Conservation (phyloP, 441 rosid genomes). For the Cnidoscolus chayamansa region DNA sequence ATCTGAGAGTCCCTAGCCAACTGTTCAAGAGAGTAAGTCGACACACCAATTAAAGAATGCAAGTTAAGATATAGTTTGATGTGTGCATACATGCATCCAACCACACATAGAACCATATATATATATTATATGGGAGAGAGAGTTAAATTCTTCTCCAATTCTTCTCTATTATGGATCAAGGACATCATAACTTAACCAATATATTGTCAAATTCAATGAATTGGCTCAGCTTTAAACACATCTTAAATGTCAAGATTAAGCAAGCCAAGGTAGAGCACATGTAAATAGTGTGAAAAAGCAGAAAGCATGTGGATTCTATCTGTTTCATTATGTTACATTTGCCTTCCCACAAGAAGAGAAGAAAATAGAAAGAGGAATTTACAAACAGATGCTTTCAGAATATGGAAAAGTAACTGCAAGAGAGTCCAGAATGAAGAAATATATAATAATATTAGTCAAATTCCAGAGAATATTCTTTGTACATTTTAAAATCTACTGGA, state of each 20-base stretch:
- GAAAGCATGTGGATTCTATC: background rate
- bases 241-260: slow-evolving; percentile 5
- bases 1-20: background rate
- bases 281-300: background rate
- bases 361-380: background rate
- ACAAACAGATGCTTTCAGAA: background rate
- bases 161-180: background rate
- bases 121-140: background rate
- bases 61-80: background rate
- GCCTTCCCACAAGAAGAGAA: background rate
- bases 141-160: background rate
- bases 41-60: background rate
- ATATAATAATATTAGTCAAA: background rate
- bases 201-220: background rate
- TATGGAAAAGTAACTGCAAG: background rate
- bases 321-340: background rate
- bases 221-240: background rate
- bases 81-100: background rate
- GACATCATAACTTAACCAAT: slow-evolving; percentile 1
- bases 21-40: background rate
- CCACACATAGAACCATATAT: background rate
- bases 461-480: background rate
- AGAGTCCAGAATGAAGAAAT: background rate
- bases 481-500: background rate
- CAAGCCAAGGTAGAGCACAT: background rate